phyloP scores from a whole-genome alignment of 768 basidiomycete species.

The Podaxis rugospora region DNA sequence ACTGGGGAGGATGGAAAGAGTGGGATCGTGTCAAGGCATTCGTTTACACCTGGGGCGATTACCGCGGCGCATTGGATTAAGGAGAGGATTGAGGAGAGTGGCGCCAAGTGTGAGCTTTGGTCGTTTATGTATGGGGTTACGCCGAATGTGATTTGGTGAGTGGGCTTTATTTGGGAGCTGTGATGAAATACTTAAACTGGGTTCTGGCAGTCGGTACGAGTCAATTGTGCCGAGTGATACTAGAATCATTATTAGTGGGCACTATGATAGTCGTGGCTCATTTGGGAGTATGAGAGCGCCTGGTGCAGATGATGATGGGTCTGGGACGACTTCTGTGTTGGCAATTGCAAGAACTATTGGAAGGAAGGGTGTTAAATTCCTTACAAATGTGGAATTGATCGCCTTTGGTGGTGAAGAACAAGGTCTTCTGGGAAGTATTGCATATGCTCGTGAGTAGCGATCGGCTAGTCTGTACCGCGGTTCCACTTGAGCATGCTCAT shows the following conservation, averaged over 20 bases:
- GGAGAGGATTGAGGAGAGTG: conserved; percentile 64
- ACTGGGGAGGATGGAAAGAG: conserved; percentile 80
- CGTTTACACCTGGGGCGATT: conserved; percentile 64
- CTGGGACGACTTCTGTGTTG: conserved; percentile 65
- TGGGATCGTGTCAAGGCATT: conserved; percentile 75
- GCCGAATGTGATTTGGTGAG: conserved; percentile 85
- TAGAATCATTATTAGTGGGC: conserved; percentile 73
- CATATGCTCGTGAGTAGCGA: conserved; percentile 66
- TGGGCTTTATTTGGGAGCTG: not conserved
- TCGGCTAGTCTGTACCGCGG: not conserved
- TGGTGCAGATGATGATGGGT: conserved; percentile 50
- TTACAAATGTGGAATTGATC: conserved; percentile 72
- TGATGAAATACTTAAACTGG: not conserved
- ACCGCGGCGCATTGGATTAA: conserved; percentile 75
- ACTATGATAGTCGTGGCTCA: conserved; percentile 89
- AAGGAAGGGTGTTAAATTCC: conserved; percentile 62
- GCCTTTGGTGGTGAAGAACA: conserved; percentile 93
- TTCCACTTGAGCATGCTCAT: not conserved
- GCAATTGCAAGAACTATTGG: conserved; percentile 75
- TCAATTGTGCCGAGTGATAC: conserved; percentile 52
- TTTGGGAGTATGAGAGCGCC: conserved; percentile 73
- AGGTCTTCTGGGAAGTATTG: conserved; percentile 72
- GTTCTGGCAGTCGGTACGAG: conserved; percentile 46
- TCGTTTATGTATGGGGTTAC: conserved; percentile 70
- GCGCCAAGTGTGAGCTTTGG: conserved; percentile 67